Conservation (phyloP, 2,329 filamentous ascomycete genomes). For the Alternaria brassicicola region DNA sequence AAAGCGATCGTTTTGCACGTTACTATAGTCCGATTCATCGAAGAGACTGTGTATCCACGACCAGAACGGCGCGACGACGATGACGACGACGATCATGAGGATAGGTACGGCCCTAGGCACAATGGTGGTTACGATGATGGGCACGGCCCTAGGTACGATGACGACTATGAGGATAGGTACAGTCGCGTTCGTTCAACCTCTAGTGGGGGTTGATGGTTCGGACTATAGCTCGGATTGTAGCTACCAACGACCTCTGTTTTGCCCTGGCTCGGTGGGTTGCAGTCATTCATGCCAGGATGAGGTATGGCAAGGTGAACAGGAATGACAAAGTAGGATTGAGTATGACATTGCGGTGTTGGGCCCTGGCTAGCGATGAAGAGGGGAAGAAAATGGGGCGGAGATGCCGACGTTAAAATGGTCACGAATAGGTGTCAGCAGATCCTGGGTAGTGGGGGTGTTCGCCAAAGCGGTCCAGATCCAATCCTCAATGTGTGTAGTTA, state of each 20-base stretch:
- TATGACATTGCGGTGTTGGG: neutral
- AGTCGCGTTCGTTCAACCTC: neutral
- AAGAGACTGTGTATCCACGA: too few relatives aligned
- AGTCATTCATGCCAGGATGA: neutral
- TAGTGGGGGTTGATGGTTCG: neutral
- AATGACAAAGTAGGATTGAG: neutral
- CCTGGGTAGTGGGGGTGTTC: neutral
- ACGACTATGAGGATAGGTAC: neutral
- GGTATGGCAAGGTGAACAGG: neutral
- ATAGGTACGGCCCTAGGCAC: too few relatives aligned
- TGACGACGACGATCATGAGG: neutral
- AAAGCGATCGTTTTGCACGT: neutral
- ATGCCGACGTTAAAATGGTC: neutral
- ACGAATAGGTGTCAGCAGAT: neutral
- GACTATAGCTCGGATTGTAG: neutral
- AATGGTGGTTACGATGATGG: neutral
- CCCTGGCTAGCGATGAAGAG: neutral
- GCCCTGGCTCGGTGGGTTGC: neutral
- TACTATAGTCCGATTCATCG: neutral
- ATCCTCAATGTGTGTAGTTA: neutral
- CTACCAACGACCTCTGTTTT: neutral
- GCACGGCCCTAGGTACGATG: neutral
- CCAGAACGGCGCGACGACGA: neutral
- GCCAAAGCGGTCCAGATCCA: neutral
- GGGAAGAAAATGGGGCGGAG: neutral